A percentile compares a stretch with the other conserved stretches of the same genome.
Conservation (phyloP, 1,139 yeast species). For the Saccharomycopsis hybrid region DNA sequence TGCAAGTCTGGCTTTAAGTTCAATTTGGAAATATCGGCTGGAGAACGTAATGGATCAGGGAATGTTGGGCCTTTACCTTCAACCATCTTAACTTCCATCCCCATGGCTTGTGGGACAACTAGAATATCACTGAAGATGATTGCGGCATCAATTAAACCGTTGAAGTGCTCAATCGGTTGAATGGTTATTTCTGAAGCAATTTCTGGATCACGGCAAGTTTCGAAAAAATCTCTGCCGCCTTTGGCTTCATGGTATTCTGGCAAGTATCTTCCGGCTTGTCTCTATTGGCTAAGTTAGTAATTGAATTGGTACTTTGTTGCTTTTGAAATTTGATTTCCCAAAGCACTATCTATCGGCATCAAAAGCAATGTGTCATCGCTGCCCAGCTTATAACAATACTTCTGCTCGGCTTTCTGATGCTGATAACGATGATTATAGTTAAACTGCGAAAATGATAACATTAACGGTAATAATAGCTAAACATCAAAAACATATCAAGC, state of each 20-base stretch:
- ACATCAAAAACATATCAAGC: no score
- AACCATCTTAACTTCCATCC: conserved; percentile 88
- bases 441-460: no score
- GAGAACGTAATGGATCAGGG: conserved; percentile 76
- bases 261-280: conserved; percentile 50
- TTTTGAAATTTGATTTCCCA: no score
- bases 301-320: no score
- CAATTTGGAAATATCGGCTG: conserved; percentile 57
- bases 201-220: conserved; percentile 89
- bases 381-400: no score
- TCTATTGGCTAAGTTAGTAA: conserved; percentile 18
- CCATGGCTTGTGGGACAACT: conserved; percentile 98
- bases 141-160: conserved; percentile 91
- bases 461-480: no score
- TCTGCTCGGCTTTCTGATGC: no score
- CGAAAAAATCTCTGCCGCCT: conserved; percentile 83
- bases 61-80: conserved; percentile 96
- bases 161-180: conserved; percentile 87
- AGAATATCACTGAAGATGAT: conserved; percentile 92
- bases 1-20: conserved; percentile 60
- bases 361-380: no score
- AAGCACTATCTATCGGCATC: no score
- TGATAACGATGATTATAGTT: no score
- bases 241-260: conserved; percentile 92
- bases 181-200: conserved; percentile 90